Conservation (phyloP, 345 rosid genomes). For the Euphorbia tirucalli region DNA sequence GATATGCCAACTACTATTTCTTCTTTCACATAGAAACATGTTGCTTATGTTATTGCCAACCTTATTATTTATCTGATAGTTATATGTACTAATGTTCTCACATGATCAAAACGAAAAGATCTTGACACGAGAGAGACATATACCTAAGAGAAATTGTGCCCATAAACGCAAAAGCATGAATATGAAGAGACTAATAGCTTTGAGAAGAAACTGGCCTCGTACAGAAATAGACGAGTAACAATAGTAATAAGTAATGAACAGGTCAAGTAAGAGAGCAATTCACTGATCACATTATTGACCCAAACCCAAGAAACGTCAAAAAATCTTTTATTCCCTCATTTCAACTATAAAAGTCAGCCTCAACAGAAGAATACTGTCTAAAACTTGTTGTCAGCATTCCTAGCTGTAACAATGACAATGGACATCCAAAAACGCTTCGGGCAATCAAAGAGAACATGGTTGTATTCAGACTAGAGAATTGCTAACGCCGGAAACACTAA, state of each 20-base stretch:
- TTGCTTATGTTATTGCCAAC: background rate
- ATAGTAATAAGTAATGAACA: background rate
- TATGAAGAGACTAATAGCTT: background rate
- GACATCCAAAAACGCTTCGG: background rate
- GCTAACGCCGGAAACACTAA: background rate
- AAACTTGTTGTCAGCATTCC: background rate
- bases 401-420: background rate
- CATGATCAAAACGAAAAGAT: background rate
- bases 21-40: background rate
- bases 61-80: background rate
- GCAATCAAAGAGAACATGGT: background rate
- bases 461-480: background rate
- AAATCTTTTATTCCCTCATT: background rate
- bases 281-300: background rate
- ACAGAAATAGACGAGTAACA: background rate
- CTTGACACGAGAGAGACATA: background rate
- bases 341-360: background rate
- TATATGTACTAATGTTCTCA: background rate
- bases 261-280: background rate
- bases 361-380: background rate
- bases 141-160: background rate
- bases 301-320: background rate
- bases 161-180: background rate
- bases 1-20: background rate
- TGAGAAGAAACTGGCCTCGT: background rate